phyloP scores from a whole-genome alignment of 345 rosid genomes.

The Citrus inodora region DNA sequence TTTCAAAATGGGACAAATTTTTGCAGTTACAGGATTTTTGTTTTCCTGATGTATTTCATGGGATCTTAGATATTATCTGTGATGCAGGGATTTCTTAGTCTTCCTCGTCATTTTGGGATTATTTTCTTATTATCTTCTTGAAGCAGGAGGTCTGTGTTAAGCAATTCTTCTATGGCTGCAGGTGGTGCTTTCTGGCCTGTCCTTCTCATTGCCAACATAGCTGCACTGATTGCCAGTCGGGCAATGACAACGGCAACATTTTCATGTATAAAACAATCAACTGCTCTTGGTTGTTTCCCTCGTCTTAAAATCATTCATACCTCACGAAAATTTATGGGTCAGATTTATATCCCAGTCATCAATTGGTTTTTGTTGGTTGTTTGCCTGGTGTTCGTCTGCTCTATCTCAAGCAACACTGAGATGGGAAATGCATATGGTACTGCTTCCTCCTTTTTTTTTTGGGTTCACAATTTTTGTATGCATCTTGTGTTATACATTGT shows the following conservation, averaged over 20 bases:
- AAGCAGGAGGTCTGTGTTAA: conserved; percentile 7
- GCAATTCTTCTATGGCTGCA: conserved; percentile 30
- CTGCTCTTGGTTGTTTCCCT: conserved; percentile 96
- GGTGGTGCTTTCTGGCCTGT: conserved; percentile 88
- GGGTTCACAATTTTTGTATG: neutral
- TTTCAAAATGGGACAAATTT: neutral
- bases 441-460: conserved; percentile 14
- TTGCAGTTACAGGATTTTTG: neutral
- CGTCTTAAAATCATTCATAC: conserved; percentile 98
- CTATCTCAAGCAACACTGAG: conserved; percentile 78
- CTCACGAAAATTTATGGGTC: conserved; percentile 98
- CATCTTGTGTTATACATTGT: neutral
- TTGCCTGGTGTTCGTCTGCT: conserved; percentile 74
- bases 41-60: neutral
- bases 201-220: conserved; percentile 78
- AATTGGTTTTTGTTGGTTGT: conserved; percentile 96
- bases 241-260: conserved; percentile 99
- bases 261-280: conserved; percentile 97
- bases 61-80: neutral
- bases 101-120: neutral
- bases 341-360: conserved; percentile 97
- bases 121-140: neutral
- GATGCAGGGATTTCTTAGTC: neutral
- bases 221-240: conserved; percentile 96
- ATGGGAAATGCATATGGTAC: conserved; percentile 99